Percentiles rank a stretch among this genome's conserved stretches.
These are phyloP conservation scores for Neurospora terricola DNA, from an alignment of 495 filamentous ascomycete genomes.

Conservation along the genomic window DNA sequence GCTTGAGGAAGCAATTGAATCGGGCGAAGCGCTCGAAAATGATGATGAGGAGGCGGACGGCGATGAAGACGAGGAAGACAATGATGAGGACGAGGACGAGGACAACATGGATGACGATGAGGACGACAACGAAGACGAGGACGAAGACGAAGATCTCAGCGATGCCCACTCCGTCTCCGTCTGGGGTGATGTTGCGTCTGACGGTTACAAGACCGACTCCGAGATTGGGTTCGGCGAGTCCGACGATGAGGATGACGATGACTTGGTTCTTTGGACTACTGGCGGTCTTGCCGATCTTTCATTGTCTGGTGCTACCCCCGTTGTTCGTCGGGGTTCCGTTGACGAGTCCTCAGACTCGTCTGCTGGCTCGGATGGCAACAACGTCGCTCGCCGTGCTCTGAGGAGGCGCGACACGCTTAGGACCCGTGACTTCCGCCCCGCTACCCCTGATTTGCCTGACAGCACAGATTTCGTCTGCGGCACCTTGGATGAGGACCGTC, in stretches of 20 bases:
- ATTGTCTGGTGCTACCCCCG: slow-evolving; percentile 25
- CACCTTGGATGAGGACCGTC: slow-evolving; percentile 89
- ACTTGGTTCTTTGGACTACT: slow-evolving; percentile 72
- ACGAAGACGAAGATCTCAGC: slow-evolving; percentile 25
- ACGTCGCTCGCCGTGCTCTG: slow-evolving; percentile 8
- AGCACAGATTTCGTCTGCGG: slow-evolving; percentile 98
- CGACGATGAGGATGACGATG: slow-evolving; percentile 77
- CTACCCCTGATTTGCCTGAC: slow-evolving; percentile 80
- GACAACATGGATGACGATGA: slow-evolving; percentile 36
- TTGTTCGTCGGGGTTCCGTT: slow-evolving; percentile 31
- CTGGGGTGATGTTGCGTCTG: slow-evolving; percentile 57
- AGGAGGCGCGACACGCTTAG: slow-evolving; percentile 26
- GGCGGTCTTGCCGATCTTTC: slow-evolving; percentile 29
- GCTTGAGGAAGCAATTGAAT: slow-evolving; percentile 58
- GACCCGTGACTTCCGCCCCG: slow-evolving; percentile 48
- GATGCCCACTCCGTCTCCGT: slow-evolving; percentile 44
- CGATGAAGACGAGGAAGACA: slow-evolving; percentile 33
- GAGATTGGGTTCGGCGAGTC: slow-evolving; percentile 88
- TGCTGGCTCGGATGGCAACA: slow-evolving; percentile 13
- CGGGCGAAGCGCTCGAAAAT: slow-evolving; percentile 47
- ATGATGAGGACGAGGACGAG: slow-evolving; percentile 45
- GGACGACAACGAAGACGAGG: slow-evolving; percentile 37
- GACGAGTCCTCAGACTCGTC: slow-evolving; percentile 34
- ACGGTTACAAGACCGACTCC: slow-evolving; percentile 90
- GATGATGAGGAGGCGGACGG: slow-evolving; percentile 40